Base-by-base conservation (phyloP, 2,329 filamentous ascomycete species). In the Hypoxylon sp. region DNA sequence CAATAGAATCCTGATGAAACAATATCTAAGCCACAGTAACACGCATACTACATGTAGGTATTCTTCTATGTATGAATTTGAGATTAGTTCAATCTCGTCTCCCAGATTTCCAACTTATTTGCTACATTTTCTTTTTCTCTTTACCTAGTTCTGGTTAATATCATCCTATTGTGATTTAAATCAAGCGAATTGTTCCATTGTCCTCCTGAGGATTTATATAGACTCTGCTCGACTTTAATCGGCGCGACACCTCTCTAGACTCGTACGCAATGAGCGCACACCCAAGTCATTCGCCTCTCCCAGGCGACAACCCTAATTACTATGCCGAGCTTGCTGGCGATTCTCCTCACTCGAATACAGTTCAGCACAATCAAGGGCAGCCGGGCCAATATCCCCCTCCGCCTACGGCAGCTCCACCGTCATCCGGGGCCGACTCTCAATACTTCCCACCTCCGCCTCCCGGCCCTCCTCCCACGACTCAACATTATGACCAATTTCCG, bases 361-460 rank as follows among this genome's bases (percentile, higher is more conserved):
- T 29, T 47, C 42, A 53, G 42, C 51, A 33, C 11, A 67, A 37
- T 48, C 66, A 46, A 24, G 33, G 14, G n/a, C 62, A 64, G 22
- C 56, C 59, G 17, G 22, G 22, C 9, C 63, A 67, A 63, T 52
- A 63, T 19, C 39, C 17, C 51, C 65, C 56, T 50, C 65, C 46
- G 5, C 46, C 66, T 63, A 24, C 57, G 19, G 58, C 46, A 14
- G 50, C 50, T 33, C 63, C 63, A 10, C 48, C 60, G 5, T 29
- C 56, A 5, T 63, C 64, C 47, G 26, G 44, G n/a, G 42, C 54
- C 48, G 58, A 68, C 11, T 39, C 56, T 44, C 62, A 62, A 26
- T 62, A 70, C 52, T 72, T 57, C 29, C 70, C 67, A 10, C 70
- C 67, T 1, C 70, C 70, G 10, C 70, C 70, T 29, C 70, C 70